A percentile compares a stretch with the other conserved stretches of the same genome.
These are phyloP conservation scores for Leucoagaricus sp. DNA, from an alignment of 1,284 basidiomycete genomes.

Conservation along the genomic window DNA sequence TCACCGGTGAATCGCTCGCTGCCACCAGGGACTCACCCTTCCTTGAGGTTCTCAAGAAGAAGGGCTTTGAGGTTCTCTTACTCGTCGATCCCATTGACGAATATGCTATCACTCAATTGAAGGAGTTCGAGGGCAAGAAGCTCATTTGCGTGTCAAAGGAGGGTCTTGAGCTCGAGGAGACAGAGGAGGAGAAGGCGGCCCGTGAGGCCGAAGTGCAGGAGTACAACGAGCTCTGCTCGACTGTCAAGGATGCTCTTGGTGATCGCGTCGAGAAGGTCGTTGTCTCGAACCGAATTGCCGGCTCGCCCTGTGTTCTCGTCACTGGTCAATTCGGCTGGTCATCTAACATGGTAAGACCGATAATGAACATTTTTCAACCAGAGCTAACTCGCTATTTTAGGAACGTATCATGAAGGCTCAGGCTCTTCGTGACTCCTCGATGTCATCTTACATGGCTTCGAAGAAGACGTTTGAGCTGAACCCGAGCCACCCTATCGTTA, in stretches of 20 bases:
- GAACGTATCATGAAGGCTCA: conserved; percentile 99
- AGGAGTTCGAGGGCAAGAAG: conserved; percentile 99
- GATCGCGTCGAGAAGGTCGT: conserved; percentile 99
- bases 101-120: conserved; percentile 97
- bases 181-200: conserved; percentile 93
- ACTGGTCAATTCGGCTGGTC: conserved; percentile 99
- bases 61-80: conserved; percentile 98
- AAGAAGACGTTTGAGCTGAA: conserved; percentile 99
- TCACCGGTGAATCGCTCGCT: conserved; percentile 96
- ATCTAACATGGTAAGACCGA: conserved; percentile 85
- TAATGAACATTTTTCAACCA: background rate
- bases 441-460: conserved; percentile 99
- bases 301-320: conserved; percentile 96
- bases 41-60: conserved; percentile 99
- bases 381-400: conserved; percentile 34
- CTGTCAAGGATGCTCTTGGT: conserved; percentile 97
- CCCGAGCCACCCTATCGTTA: conserved; percentile 92
- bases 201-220: conserved; percentile 89
- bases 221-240: conserved; percentile 89
- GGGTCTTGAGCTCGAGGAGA: conserved; percentile 99
- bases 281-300: conserved; percentile 96
- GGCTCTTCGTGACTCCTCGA: conserved; percentile 96
- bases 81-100: conserved; percentile 99
- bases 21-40: conserved; percentile 95
- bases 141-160: conserved; percentile 98